These are phyloP conservation scores for Lyophyllum shimeji DNA, from an alignment of 768 basidiomycete species.

Conservation along the genomic window DNA sequence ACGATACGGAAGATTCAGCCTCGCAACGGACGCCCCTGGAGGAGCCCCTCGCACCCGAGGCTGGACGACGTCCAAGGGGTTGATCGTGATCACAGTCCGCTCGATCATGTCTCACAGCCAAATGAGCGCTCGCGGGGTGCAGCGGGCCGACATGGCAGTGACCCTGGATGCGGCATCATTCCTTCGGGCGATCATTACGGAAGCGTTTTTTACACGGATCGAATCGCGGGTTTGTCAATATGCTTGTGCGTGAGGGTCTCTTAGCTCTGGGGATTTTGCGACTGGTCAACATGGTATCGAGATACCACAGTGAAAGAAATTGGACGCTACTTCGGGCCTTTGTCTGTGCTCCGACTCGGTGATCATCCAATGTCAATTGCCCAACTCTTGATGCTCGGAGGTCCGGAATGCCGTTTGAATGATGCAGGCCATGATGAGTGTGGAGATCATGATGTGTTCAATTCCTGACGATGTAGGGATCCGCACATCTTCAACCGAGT, in stretches of 20 bases:
- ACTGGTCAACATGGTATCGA: too few relatives aligned
- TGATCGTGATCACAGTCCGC: slow-evolving; percentile 1
- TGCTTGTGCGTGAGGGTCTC: too few relatives aligned
- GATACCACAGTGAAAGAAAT: not conserved
- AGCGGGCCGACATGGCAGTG: not conserved
- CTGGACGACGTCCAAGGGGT: not conserved
- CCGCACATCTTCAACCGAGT: not conserved
- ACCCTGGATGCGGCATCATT: not conserved
- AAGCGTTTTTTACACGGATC: not conserved
- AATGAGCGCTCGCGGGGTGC: too few relatives aligned
- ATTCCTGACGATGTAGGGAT: not conserved
- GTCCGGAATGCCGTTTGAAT: slow-evolving; percentile 1
- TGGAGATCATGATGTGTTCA: not conserved
- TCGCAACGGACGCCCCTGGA: not conserved
- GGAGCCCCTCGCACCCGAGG: slow-evolving; percentile 2
- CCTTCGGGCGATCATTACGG: slow-evolving; percentile 2
- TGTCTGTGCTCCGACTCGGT: not conserved
- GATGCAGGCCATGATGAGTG: not conserved
- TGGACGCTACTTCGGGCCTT: not conserved
- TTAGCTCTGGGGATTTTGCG: too few relatives aligned
- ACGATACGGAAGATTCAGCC: not conserved
- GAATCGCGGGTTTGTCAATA: too few relatives aligned
- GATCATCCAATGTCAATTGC: not conserved
- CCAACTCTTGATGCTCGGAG: slow-evolving; percentile 1
- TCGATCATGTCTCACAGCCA: slow-evolving; percentile 10